A percentile compares a stretch with the other conserved stretches of the same genome.
These are phyloP conservation scores for Hyphopichia buzzinii DNA, from an alignment of 1,139 yeast genomes.

Conservation along the genomic window DNA sequence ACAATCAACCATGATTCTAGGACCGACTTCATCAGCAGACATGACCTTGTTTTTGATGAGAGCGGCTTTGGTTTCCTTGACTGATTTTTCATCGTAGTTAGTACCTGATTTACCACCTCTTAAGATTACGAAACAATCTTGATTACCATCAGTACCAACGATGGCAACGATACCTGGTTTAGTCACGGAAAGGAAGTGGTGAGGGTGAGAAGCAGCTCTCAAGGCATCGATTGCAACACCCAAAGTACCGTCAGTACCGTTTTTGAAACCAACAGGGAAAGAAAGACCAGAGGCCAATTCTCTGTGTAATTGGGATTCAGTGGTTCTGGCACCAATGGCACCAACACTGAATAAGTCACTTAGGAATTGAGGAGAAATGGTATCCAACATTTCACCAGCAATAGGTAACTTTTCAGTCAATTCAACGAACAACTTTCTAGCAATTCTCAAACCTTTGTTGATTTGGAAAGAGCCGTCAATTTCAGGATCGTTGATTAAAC, in stretches of 20 bases:
- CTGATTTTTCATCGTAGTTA: constrained; percentile 77
- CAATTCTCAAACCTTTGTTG: constrained; percentile 87
- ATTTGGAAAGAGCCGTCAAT: constrained; percentile 89
- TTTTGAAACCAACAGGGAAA: constrained; percentile 98
- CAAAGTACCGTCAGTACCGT: constrained; percentile 95
- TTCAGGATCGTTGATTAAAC: constrained; percentile 95
- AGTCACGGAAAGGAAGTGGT: constrained; percentile 96
- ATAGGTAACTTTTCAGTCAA: constrained; percentile 81
- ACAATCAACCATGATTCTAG: constrained; percentile 94
- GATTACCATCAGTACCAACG: constrained; percentile 91
- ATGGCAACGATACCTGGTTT: constrained; percentile 96
- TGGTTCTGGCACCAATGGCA: constrained; percentile 98
- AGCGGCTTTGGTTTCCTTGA: constrained; percentile 66
- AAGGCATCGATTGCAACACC: constrained; percentile 95
- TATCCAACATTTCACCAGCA: constrained; percentile 97
- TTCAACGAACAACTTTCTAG: constrained; percentile 83
- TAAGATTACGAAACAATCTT: constrained; percentile 84
- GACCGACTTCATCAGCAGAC: constrained; percentile 43
- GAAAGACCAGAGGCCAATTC: constrained; percentile 95
- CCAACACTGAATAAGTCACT: constrained; percentile 91
- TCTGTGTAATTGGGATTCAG: constrained; percentile 96
- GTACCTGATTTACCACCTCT: constrained; percentile 96
- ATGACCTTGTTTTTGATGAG: constrained; percentile 57
- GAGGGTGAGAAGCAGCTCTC: constrained; percentile 86
- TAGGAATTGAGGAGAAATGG: constrained; percentile 95